These are phyloP conservation scores for Aureobasidium leucospermi DNA, from an alignment of 2,329 filamentous ascomycete genomes.

Conservation along the genomic window DNA sequence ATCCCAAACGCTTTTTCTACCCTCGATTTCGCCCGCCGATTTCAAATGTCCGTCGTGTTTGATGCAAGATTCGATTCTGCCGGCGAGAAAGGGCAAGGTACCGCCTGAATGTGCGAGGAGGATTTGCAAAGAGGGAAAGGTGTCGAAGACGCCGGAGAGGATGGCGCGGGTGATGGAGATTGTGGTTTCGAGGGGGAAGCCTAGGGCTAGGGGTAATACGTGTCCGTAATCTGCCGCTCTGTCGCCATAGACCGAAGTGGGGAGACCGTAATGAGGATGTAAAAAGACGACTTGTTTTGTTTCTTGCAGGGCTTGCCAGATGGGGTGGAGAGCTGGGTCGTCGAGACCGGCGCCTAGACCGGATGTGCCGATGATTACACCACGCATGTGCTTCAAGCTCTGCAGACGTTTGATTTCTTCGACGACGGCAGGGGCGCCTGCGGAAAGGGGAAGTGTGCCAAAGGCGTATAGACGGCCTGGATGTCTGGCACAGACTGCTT, in stretches of 20 bases:
- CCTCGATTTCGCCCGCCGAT: conserved; percentile 50
- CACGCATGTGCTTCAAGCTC: conserved; percentile 60
- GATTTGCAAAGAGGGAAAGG: conserved; percentile 60
- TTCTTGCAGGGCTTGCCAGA: conserved; percentile 63
- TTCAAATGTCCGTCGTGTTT: conserved; percentile 72
- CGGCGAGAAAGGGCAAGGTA: conserved; percentile 80
- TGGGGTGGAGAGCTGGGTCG: conserved; percentile 62
- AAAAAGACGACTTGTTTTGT: conserved; percentile 66
- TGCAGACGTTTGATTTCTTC: conserved; percentile 58
- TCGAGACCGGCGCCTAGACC: conserved; percentile 76
- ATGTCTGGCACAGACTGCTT: conserved; percentile 59
- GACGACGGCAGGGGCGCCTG: conserved; percentile 52
- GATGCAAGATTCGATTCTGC: conserved; percentile 81
- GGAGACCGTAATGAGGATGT: conserved; percentile 88
- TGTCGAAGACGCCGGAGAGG: conserved; percentile 77
- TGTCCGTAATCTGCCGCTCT: conserved; percentile 68
- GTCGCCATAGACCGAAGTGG: conserved; percentile 70
- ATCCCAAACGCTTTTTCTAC: conserved; percentile 56
- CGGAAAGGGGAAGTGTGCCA: conserved; percentile 70
- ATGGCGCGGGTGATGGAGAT: conserved; percentile 85
- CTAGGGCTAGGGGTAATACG: conserved; percentile 75
- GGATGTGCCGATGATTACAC: conserved; percentile 82
- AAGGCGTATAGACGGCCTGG: conserved; percentile 73
- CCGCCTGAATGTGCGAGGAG: conserved; percentile 84
- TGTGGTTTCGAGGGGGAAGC: conserved; percentile 88